Percentiles rank a stretch among this genome's conserved stretches.
phyloP scores from a whole-genome alignment of 305 asterid species.

The Salvia sclarea region DNA sequence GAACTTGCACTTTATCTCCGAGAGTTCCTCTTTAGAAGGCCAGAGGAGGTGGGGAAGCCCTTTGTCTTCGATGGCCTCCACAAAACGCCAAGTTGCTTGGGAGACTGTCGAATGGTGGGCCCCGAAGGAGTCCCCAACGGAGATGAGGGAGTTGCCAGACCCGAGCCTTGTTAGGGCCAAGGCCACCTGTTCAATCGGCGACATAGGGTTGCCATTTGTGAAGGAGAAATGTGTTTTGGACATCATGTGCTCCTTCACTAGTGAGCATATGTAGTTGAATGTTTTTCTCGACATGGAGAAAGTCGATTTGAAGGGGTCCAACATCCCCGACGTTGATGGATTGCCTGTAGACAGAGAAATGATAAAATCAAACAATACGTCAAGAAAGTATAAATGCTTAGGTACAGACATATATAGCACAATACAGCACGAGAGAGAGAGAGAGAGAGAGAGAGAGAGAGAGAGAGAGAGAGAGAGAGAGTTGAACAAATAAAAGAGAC shows the following conservation, averaged over 20 bases:
- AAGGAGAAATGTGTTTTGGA: constrained; percentile 59
- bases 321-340: constrained; percentile 45
- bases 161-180: constrained; percentile 67
- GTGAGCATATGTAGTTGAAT: constrained; percentile 67
- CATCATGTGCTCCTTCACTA: constrained; percentile 70
- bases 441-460: not conserved
- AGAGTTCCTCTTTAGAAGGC: constrained; percentile 58
- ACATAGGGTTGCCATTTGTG: constrained; percentile 65
- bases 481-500: not conserved
- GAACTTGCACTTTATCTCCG: constrained; percentile 49
- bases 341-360: constrained; percentile 42
- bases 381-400: not conserved
- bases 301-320: constrained; percentile 50
- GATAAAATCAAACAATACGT: not conserved
- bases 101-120: constrained; percentile 80
- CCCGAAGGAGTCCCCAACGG: constrained; percentile 73
- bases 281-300: constrained; percentile 69
- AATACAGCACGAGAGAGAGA: not conserved
- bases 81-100: constrained; percentile 89
- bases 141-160: constrained; percentile 72
- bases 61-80: constrained; percentile 73
- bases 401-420: too few species aligned
- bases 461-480: not conserved
- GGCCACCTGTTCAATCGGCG: constrained; percentile 77
- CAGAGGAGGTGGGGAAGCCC: constrained; percentile 66